A percentile compares a stretch with the other conserved stretches of the same genome.
Conservation (phyloP, 805 yeast species). For the Zygosaccharomyces bailii region DNA sequence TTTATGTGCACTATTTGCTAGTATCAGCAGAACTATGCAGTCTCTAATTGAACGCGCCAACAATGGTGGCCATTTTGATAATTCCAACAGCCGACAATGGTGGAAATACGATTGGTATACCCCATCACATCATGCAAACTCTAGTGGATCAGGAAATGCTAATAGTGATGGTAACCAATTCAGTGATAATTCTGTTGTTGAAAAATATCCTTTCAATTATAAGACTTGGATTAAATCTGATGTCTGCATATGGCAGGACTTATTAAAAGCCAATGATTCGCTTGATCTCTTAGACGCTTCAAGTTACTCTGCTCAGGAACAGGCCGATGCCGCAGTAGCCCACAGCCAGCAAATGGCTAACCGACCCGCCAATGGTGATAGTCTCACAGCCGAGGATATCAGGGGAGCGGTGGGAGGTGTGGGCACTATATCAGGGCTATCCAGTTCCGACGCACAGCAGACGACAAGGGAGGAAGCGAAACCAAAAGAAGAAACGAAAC, state of each 20-base stretch:
- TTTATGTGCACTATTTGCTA: too few relatives aligned
- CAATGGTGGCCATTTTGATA: constrained; percentile 18
- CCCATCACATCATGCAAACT: constrained; percentile 19
- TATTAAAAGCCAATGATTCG: constrained; percentile 6
- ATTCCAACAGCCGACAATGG: constrained; percentile 19
- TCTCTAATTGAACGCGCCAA: constrained; percentile 29
- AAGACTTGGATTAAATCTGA: constrained; percentile 27
- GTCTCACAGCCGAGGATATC: constrained; percentile 45
- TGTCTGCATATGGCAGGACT: constrained; percentile 8
- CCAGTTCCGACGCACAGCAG: constrained; percentile 29
- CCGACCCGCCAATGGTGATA: constrained; percentile 25
- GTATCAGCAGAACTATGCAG: constrained; percentile 17
- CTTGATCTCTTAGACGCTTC: constrained; percentile 14
- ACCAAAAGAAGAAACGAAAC: not conserved
- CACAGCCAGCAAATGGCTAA: not conserved
- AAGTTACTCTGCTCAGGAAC: constrained; percentile 6
- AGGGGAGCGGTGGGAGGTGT: constrained; percentile 52
- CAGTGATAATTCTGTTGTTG: constrained; percentile 13
- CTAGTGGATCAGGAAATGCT: constrained; percentile 8
- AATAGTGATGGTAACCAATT: constrained; percentile 10
- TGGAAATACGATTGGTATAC: constrained; percentile 37
- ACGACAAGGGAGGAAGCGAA: not conserved
- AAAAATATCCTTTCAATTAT: constrained; percentile 23
- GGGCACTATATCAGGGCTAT: constrained; percentile 46
- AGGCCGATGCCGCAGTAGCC: constrained; percentile 5